Percentiles rank a stretch among this genome's conserved stretches.
These are phyloP conservation scores for Cordyceps pruinosa DNA, from an alignment of 2,329 filamentous ascomycete genomes.

Conservation along the genomic window DNA sequence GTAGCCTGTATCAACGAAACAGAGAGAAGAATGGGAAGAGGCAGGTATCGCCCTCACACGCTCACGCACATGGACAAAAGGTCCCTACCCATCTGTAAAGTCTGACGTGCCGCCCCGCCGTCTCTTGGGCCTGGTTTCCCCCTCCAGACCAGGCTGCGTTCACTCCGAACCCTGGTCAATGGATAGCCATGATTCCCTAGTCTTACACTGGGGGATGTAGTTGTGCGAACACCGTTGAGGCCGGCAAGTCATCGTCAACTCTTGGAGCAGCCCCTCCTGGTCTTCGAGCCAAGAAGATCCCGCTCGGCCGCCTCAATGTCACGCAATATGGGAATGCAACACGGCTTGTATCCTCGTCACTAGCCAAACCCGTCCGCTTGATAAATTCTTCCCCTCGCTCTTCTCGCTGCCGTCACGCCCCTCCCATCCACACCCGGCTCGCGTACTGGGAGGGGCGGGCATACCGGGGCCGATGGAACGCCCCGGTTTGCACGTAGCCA, in stretches of 20 bases:
- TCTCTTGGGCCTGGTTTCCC: not conserved
- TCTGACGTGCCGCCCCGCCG: conserved; percentile 4
- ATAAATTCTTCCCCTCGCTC: not conserved
- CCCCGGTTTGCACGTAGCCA: not conserved
- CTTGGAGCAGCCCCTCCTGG: not conserved
- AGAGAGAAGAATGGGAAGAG: not conserved
- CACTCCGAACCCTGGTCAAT: not conserved
- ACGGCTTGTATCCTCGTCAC: not conserved
- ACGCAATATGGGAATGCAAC: not conserved
- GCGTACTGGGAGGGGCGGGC: not conserved
- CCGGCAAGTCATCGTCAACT: too few species aligned
- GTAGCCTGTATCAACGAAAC: not conserved
- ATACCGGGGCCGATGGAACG: conserved; percentile 7
- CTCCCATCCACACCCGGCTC: not conserved
- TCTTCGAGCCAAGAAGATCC: too few species aligned
- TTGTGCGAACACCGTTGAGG: too few species aligned
- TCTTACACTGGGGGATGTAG: too few species aligned
- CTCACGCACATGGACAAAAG: not conserved
- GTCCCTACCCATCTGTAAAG: not conserved
- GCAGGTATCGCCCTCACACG: too few species aligned
- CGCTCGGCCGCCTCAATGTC: not conserved
- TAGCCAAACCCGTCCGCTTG: not conserved
- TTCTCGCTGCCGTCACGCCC: not conserved
- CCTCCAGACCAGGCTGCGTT: not conserved
- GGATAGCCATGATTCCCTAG: not conserved